phyloP scores from a whole-genome alignment of 2,329 filamentous ascomycete species.

The Claviceps digitariae region DNA sequence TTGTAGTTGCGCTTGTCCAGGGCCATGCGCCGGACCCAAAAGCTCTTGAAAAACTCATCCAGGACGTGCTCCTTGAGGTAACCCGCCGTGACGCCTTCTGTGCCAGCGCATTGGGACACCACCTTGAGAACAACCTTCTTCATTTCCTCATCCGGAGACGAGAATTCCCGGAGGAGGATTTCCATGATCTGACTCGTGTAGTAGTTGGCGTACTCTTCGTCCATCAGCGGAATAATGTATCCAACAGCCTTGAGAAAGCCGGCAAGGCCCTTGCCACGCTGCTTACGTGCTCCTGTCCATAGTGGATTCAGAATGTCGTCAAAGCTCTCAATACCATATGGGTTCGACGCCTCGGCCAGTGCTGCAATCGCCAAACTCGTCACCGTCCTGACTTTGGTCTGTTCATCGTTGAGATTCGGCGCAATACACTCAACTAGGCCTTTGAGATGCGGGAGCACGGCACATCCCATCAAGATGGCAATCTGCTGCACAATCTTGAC shows the following conservation, averaged over 20 bases:
- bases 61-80: conserved; percentile 94
- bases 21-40: conserved; percentile 96
- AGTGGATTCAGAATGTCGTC: conserved; percentile 94
- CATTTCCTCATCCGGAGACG: conserved; percentile 97
- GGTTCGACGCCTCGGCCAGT: conserved; percentile 88
- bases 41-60: conserved; percentile 95
- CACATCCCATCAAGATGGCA: conserved; percentile 96
- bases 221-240: conserved; percentile 97
- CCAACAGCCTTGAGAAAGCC: conserved; percentile 96
- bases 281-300: conserved; percentile 92
- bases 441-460: conserved; percentile 87
- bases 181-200: conserved; percentile 99
- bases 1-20: conserved; percentile 95
- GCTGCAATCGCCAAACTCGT: conserved; percentile 91
- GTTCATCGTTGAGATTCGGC: conserved; percentile 91
- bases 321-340: conserved; percentile 98
- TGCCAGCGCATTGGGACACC: conserved; percentile 87
- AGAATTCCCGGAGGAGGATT: conserved; percentile 88
- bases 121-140: conserved; percentile 99
- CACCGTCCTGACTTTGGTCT: conserved; percentile 94
- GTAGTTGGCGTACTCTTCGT: conserved; percentile 98
- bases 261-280: conserved; percentile 88
- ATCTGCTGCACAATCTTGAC: conserved; percentile 99
- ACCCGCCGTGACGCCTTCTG: conserved; percentile 83
- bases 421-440: conserved; percentile 93